Evolutionary conservation across 257 asterid species (phyloP).

Genomic region (Solanum pimpinellifolium): DNA sequence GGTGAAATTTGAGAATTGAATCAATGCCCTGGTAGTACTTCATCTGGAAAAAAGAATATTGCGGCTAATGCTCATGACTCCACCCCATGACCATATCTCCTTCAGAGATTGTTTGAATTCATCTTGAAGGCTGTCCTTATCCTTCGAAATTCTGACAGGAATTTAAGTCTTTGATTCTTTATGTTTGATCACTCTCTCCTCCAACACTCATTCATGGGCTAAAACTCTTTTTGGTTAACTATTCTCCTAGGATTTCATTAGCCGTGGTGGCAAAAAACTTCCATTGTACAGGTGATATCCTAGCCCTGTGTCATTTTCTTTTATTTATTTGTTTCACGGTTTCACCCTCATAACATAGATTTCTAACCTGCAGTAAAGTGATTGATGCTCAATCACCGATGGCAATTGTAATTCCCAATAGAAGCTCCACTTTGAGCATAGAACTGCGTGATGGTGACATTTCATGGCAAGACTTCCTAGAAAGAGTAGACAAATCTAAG

Average conservation of each 20-base stretch:
- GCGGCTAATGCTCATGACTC: background rate
- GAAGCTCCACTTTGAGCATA: conserved; percentile 52
- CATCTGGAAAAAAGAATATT: background rate
- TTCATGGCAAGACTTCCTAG: conserved; percentile 75
- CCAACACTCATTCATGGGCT: background rate
- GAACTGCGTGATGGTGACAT: conserved; percentile 70
- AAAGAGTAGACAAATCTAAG: conserved; percentile 51
- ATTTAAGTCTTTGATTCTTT: background rate
- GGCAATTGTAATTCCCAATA: conserved; percentile 72
- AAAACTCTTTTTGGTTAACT: background rate
- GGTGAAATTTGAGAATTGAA: background rate
- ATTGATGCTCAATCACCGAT: conserved; percentile 84
- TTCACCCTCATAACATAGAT: conserved; percentile 10
- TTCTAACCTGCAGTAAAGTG: conserved; percentile 50
- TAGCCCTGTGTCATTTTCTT: conserved; percentile 4
- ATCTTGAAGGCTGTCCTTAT: background rate
- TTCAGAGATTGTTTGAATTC: background rate
- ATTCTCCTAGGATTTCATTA: conserved; percentile 56
- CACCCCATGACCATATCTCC: background rate
- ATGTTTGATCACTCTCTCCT: conserved; percentile 3
- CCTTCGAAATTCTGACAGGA: background rate
- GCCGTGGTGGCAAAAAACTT: conserved; percentile 60
- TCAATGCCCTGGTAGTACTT: background rate
- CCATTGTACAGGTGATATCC: conserved; percentile 70
- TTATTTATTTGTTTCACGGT: conserved; percentile 2